These are phyloP conservation scores for Penicillium parvum DNA, from an alignment of 495 filamentous ascomycete genomes.

Conservation along the genomic window DNA sequence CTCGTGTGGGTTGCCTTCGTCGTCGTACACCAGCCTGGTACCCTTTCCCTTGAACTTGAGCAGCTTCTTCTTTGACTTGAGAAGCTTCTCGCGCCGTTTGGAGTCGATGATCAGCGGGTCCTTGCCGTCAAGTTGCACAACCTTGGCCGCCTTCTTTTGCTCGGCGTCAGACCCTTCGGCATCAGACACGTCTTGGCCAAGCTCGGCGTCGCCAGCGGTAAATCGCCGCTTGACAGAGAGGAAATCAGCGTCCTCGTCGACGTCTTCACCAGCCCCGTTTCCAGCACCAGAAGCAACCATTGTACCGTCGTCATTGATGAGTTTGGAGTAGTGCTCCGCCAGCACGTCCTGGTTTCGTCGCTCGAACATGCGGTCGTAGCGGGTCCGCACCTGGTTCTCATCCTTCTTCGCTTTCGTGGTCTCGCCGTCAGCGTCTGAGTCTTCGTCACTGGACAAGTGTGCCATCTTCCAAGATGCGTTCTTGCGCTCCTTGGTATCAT, in stretches of 20 bases:
- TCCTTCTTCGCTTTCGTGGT: constrained; percentile 45
- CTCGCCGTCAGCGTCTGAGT: constrained; percentile 49
- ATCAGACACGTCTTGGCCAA: constrained; percentile 23
- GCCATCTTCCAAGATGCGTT: constrained; percentile 66
- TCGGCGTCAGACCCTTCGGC: constrained; percentile 19
- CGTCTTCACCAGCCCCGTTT: constrained; percentile 43
- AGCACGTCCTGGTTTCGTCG: constrained; percentile 91
- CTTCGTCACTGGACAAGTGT: constrained; percentile 47
- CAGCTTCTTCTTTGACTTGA: constrained; percentile 91
- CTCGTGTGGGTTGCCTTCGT: constrained; percentile 78
- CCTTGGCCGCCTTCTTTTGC: constrained; percentile 27
- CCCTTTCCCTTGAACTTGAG: constrained; percentile 82
- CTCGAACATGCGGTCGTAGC: constrained; percentile 96
- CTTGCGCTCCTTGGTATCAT: constrained; percentile 79
- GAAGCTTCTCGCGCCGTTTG: constrained; percentile 85
- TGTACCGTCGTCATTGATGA: constrained; percentile 64
- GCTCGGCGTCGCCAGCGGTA: constrained; percentile 44
- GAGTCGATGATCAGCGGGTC: constrained; percentile 80
- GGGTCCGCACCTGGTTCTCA: constrained; percentile 75
- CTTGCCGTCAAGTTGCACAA: constrained; percentile 47
- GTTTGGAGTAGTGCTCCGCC: constrained; percentile 82
- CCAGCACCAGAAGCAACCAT: constrained; percentile 32
- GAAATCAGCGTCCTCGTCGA: constrained; percentile 72
- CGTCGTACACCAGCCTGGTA: constrained; percentile 83
- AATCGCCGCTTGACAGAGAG: constrained; percentile 82